Evolutionary conservation across 164 flowering plant genomes (phyloP), one percentile per base, ranked within the genome.

Genomic region (Platanus orientalis): DNA sequence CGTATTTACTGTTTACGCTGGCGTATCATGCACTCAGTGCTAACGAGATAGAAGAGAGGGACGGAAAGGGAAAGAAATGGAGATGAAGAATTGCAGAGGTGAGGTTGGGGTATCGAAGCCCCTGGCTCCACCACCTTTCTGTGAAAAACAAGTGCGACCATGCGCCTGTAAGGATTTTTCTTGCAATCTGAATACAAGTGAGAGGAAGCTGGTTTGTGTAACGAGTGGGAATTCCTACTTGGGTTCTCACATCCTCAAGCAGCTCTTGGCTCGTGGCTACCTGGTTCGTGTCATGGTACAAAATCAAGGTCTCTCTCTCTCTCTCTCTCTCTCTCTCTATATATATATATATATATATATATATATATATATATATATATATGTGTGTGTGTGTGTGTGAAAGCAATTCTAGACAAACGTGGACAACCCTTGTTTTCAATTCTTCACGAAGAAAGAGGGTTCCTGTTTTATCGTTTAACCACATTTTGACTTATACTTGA

Each of bases 221-320:
- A 79, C 82, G 3, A 63, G 72, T 61, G 82, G 75, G 13, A 76
- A 76, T 45, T 79, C 79, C 21, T 63, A 17, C 59, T 66, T 79
- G 49, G 75, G 78, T 54, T 68, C 64, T 62, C 67, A 48, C 52
- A 30, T 79, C 9, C 65, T 71, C 59, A 73, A 66, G 70, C 57
- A 56, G 60, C 76, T 79, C 20, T 42, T 79, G 52, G 49, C 65
- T 69, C 72, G 55, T 42, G 79, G 76, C 24, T 79, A 76, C 60
- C 63, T 71, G 19, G 76, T 79, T 26, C 65, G 82, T 40, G 59
- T 71, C 61, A 73, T 76, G 13, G 23, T 79, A 23, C 76, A 79
- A 61, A 57, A 67, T 27, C 66, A 54, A 62, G 78, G 73, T 73
- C 11, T 30, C 12, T 24, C 13, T 39, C 24, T 53, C 21, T 50